Evolutionary conservation across 768 basidiomycete species (phyloP).

Genomic region (Mycena rosella): DNA sequence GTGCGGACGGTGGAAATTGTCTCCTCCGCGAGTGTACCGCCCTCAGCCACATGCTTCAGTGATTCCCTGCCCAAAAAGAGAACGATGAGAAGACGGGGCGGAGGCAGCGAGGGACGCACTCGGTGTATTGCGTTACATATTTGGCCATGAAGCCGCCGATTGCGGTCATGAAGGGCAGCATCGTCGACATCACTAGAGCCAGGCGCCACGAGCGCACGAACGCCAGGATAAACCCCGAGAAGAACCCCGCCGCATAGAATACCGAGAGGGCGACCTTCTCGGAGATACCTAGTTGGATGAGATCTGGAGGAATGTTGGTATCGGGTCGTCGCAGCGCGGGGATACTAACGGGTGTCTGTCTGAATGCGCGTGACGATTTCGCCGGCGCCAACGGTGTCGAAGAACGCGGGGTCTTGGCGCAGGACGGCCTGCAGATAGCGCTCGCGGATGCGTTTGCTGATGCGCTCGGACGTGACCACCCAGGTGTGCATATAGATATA

Average conservation of each 20-base stretch:
- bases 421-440: conserved; percentile 81
- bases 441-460: conserved; percentile 87
- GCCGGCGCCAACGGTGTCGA: conserved; percentile 93
- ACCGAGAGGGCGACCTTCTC: conserved; percentile 86
- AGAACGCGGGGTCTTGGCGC: conserved; percentile 90
- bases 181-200: conserved; percentile 83
- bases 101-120: conserved; percentile 56
- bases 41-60: conserved; percentile 76
- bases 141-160: conserved; percentile 80
- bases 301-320: conserved; percentile 58
- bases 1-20: conserved; percentile 92
- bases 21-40: conserved; percentile 90
- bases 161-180: conserved; percentile 85
- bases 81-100: no score
- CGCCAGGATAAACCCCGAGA: conserved; percentile 84
- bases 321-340: background rate
- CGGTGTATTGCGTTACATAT: conserved; percentile 71
- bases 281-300: conserved; percentile 92
- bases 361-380: conserved; percentile 95
- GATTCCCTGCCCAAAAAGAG: conserved; percentile 58
- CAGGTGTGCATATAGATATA: conserved; percentile 79
- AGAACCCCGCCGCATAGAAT: conserved; percentile 75
- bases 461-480: conserved; percentile 83
- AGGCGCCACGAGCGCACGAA: conserved; percentile 84
- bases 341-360: conserved; percentile 76